Evolutionary conservation across 2,329 filamentous ascomycete species (phyloP), one percentile per base, ranked within the genome.

Genomic region (Sporothrix inflata): DNA sequence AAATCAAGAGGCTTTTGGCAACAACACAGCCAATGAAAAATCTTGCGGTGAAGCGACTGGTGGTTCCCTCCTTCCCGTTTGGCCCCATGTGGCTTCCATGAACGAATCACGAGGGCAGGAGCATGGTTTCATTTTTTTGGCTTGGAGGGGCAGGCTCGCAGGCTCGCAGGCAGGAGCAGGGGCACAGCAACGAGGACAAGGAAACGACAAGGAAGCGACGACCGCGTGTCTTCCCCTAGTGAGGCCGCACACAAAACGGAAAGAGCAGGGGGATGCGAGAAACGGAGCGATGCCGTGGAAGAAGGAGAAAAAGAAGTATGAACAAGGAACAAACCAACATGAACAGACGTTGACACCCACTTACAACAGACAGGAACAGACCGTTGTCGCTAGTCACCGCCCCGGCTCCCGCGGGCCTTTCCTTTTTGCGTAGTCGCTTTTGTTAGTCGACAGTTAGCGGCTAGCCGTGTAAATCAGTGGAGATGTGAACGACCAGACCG

Each of bases 381-480:
- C 71, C 71, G 71, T 72, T 70, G 66, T 60, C 55, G 42, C 66
- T 72, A 72, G 71, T 45, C 27, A 38, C 55, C 66, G 65, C 47
- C 27, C 71, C 47, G 66, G 70, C 49, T 45, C 63, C 30, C 60
- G 55, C 71, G 71, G 71, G 66, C 71, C 71, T 69, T 72, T 65
- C 71, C 71, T 72, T 72, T 61, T 40, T 34, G 8, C 34, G n/a
- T 65, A n/a, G 27, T 65, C 45, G 55, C 55, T 55, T 55, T 40
- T 42, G 34, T 63, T 72, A 63, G 55, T 69, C 21, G 45, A 27
- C 4, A 21, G 19, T 61, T 57, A 60, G 55, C 49, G 19, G 63
- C 53, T 60, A 47, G 45, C 49, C 6, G 6, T 57, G 63, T n/a
- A 57, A 40, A 61, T 69, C 67, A 57, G 67, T 69, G 67, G 51